Evolutionary conservation across 2,329 filamentous ascomycete genomes (phyloP), one percentile per base, ranked within the genome.

Genomic region (Neophaeococcomyces aloes): DNA sequence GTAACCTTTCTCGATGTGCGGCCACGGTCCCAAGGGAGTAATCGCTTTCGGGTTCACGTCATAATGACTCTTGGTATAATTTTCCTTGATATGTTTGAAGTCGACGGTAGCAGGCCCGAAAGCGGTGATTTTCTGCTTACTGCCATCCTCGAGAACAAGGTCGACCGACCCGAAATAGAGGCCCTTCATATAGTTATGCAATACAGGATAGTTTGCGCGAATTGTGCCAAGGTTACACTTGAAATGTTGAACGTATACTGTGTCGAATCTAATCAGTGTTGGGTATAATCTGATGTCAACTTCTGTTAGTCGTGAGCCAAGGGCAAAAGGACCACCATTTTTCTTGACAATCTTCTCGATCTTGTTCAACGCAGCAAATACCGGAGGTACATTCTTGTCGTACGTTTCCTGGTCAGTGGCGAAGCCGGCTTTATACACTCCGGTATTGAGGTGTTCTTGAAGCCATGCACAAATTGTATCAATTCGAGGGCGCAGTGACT

Each of bases 31-130:
- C 49, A 77, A 55, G 0, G 77, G 76, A n/a, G 76, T 79, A 50
- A 81, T 80, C 1, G 67, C 70, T 32, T 68, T 66, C 1, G 76
- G 77, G 51, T 81, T 81, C 47, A 81, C 72, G 47, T 73, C 70
- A 3, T 51, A 53, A 53, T 80, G 76, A 44, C 70, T 75, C 60
- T 80, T 81, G 10, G 76, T 74, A 48, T 76, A 75, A 62, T 78
- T 81, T 57, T 83, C 78, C 60, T 82, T 83, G 57, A 82, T 82
- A 53, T 83, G 78, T 48, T 61, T 70, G 50, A 82, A 82, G 48
- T 82, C 65, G 0, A 78, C 82, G 13, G 73, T 77, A 52, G 75
- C 72, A 11, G 32, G 25, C 17, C 41, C 32, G 27, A 44, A 44
- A 4, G 23, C 41, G 3, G 25, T 37, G 19, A 44, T 32, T 19